These are phyloP conservation scores for Penicillium sp. DNA, from an alignment of 2,329 filamentous ascomycete species.

Conservation along the genomic window DNA sequence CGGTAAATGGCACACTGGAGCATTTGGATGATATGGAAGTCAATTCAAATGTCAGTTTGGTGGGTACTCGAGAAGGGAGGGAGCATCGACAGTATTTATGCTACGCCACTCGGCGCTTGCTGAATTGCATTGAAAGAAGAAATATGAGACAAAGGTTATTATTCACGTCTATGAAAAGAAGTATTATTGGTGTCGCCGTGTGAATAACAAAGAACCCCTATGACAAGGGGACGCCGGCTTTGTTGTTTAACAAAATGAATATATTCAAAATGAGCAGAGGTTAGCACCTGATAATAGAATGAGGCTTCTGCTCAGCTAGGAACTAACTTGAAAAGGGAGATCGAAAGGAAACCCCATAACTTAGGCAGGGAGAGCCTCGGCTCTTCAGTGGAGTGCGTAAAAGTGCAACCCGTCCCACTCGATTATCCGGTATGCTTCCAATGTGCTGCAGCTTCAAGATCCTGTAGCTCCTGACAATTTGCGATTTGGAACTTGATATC, in stretches of 20 bases:
- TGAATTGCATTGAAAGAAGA: neutral
- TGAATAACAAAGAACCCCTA: neutral
- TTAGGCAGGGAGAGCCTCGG: too few species aligned
- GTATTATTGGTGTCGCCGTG: too few species aligned
- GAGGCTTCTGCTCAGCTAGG: too few species aligned
- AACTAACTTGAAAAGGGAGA: too few species aligned
- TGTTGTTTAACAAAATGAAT: neutral
- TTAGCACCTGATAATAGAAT: too few species aligned
- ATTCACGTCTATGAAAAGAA: neutral
- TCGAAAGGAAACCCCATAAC: too few species aligned
- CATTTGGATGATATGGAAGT: neutral
- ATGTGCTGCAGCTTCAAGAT: too few species aligned
- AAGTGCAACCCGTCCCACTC: too few species aligned
- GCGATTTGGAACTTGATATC: too few species aligned
- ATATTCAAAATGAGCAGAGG: neutral
- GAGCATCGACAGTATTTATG: neutral
- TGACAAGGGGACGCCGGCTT: neutral
- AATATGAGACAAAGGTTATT: neutral
- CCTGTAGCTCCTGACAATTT: too few species aligned
- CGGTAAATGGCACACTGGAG: neutral
- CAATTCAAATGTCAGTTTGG: neutral
- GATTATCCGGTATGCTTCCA: too few species aligned
- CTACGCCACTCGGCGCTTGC: neutral
- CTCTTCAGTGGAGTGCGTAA: too few species aligned
- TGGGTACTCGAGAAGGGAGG: neutral